Evolutionary conservation across 345 rosid genomes (phyloP).

Genomic region (Aurinia saxatilis): DNA sequence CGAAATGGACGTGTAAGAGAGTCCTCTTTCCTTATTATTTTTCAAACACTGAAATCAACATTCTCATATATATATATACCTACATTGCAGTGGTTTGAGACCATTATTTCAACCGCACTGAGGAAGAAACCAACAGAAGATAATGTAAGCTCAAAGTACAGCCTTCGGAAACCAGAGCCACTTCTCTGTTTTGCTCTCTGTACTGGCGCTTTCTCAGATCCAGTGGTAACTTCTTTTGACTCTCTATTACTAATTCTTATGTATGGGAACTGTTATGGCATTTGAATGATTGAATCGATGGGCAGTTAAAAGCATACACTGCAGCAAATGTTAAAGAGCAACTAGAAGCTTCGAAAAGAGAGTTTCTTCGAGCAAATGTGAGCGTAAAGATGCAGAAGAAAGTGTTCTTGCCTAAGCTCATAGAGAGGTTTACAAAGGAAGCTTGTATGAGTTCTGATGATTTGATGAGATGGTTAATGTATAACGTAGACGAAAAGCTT

Average conservation of each 20-base stretch:
- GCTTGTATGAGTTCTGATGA: slow-evolving; percentile 48
- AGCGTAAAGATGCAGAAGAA: slow-evolving; percentile 53
- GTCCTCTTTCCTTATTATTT: not conserved
- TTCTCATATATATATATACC: too few species aligned
- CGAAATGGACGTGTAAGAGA: slow-evolving; percentile 65
- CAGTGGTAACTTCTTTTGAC: slow-evolving; percentile 46
- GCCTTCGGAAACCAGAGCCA: slow-evolving; percentile 47
- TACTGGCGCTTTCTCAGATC: slow-evolving; percentile 80
- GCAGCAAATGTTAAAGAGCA: slow-evolving; percentile 55
- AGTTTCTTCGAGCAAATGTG: slow-evolving; percentile 55
- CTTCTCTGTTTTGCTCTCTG: slow-evolving; percentile 79
- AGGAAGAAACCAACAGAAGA: slow-evolving; percentile 70
- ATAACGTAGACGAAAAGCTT: slow-evolving; percentile 58
- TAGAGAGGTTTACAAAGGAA: slow-evolving; percentile 71
- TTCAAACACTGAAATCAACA: not conserved
- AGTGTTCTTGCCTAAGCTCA: slow-evolving; percentile 58
- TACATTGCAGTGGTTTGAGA: slow-evolving; percentile 75
- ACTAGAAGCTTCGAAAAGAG: slow-evolving; percentile 60
- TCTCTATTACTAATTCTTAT: not conserved
- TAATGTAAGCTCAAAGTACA: slow-evolving; percentile 47
- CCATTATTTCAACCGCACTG: slow-evolving; percentile 64
- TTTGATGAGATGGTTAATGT: slow-evolving; percentile 50
- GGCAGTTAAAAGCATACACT: slow-evolving; percentile 70
- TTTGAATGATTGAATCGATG: not conserved
- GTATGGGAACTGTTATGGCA: not conserved